phyloP scores from a whole-genome alignment of 805 yeast species.

The Metschnikowia picachoensis region DNA sequence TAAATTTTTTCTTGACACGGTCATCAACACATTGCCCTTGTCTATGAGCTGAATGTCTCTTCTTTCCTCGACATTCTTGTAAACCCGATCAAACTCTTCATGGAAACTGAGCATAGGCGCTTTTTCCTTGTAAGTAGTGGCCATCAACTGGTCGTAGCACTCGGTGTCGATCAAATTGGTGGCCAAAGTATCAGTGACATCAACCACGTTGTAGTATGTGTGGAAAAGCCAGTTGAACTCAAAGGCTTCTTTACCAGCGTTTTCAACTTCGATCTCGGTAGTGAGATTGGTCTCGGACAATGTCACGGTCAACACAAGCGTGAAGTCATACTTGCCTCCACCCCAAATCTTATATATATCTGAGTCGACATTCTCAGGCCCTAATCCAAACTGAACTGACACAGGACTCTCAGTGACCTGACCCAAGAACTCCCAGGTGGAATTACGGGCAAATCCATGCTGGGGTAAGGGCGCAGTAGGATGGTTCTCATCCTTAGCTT shows the following conservation, averaged over 20 bases:
- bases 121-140: slow-evolving; percentile 59
- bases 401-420: slow-evolving; percentile 61
- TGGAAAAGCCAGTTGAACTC: slow-evolving; percentile 95
- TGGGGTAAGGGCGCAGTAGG: slow-evolving; percentile 77
- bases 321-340: slow-evolving; percentile 58
- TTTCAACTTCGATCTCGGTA: slow-evolving; percentile 73
- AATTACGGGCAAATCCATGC: slow-evolving; percentile 93
- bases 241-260: slow-evolving; percentile 60
- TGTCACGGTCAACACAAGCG: slow-evolving; percentile 68
- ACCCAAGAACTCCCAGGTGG: slow-evolving; percentile 92
- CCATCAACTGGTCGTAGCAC: slow-evolving; percentile 73
- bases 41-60: slow-evolving; percentile 66
- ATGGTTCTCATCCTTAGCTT: slow-evolving; percentile 43
- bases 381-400: slow-evolving; percentile 84
- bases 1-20: slow-evolving; percentile 60
- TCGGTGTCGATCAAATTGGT: slow-evolving; percentile 70
- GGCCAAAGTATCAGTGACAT: slow-evolving; percentile 73
- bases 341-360: slow-evolving; percentile 60
- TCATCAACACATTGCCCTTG: slow-evolving; percentile 66
- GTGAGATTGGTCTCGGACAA: slow-evolving; percentile 49
- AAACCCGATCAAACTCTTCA: slow-evolving; percentile 84
- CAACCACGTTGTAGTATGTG: slow-evolving; percentile 73
- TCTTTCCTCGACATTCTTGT: slow-evolving; percentile 53
- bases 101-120: slow-evolving; percentile 71
- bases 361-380: slow-evolving; percentile 74